phyloP scores from a whole-genome alignment of 352 stramenopile genomes.

The Phytophthora megakarya region DNA sequence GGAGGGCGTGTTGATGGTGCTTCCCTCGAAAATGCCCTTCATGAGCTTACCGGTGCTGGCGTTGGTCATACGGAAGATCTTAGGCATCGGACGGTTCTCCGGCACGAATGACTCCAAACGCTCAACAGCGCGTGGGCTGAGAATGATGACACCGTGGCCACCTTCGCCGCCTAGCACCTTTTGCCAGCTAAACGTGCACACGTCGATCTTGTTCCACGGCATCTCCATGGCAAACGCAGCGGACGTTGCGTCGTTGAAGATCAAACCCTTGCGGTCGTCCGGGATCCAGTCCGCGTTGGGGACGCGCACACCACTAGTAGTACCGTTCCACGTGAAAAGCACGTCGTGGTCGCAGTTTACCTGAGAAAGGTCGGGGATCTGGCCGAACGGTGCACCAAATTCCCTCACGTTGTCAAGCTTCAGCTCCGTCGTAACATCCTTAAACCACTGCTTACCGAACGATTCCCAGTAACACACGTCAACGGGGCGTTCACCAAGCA shows the following conservation, averaged over 20 bases:
- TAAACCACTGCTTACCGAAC: constrained; percentile 97
- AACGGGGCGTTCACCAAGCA: constrained; percentile 94
- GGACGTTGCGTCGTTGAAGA: constrained; percentile 98
- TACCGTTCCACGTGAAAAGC: constrained; percentile 99
- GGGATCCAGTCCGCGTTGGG: constrained; percentile 97
- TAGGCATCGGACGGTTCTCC: constrained; percentile 92
- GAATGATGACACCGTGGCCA: constrained; percentile 97
- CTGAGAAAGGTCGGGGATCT: constrained; percentile 94
- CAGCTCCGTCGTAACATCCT: constrained; percentile 95
- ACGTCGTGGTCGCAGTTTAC: constrained; percentile 97
- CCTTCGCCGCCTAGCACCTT: constrained; percentile 99
- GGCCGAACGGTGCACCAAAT: constrained; percentile 95
- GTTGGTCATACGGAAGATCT: constrained; percentile 99
- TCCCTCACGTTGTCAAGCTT: constrained; percentile 94
- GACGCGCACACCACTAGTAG: constrained; percentile 96
- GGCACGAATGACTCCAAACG: constrained; percentile 95
- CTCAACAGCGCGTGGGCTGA: constrained; percentile 96
- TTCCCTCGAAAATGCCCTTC: constrained; percentile 96
- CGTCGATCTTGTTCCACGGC: constrained; percentile 98
- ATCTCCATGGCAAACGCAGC: constrained; percentile 99
- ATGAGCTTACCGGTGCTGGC: constrained; percentile 94
- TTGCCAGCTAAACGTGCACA: constrained; percentile 99
- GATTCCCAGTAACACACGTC: constrained; percentile 97
- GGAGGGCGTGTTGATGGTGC: constrained; percentile 99
- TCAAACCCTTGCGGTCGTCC: constrained; percentile 93